Evolutionary conservation across 2,329 filamentous ascomycete species (phyloP), one percentile per base, ranked within the genome.

Genomic region (Aspergillus eucalypticola): DNA sequence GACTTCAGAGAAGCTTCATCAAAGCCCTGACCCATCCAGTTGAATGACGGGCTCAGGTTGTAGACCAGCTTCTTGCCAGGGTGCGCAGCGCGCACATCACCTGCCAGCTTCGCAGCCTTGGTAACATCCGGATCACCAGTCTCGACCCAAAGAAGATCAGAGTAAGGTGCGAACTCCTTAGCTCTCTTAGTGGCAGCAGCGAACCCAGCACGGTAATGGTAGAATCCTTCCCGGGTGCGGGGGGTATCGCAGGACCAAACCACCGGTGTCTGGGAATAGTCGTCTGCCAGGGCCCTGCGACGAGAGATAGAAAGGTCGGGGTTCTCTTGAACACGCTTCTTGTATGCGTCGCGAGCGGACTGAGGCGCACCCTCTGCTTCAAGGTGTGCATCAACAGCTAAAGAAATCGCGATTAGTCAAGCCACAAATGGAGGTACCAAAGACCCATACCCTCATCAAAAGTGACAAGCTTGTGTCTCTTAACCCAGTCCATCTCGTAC

Each of bases 21-120:
- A 78, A 98, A 99, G 29, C 94, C 95, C 74, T 98, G 93, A 10
- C 88, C 88, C 87, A 96, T 95, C 95, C 95, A 99, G 83, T 99
- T 98, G 84, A 99, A 99, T 8, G 91, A 96, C 1, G 95, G 95
- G 4, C 89, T 93, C 1, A 99, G 85, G 79, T 99, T 99, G 81
- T 99, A 99, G 0, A 98, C 94, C 23, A 99, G 85, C 38, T 91
- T 90, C 84, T 98, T 98, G 62, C 86, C 87, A 0, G 92, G 91
- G 69, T 86, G 82, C 3, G 79, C 81, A 0, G 81, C 78, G 57
- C 90, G 87, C 62, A 99, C 95, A 49, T 92, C 86, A 10, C 85
- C 84, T 11, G 90, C 91, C 54, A 99, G 92, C 54, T 84, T 82
- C 3, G 84, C 81, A 0, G 91, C 92, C 35, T 96, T 90, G 54